Evolutionary conservation across 208 protist genomes (phyloP).

Genomic region (Leishmania turanica): DNA sequence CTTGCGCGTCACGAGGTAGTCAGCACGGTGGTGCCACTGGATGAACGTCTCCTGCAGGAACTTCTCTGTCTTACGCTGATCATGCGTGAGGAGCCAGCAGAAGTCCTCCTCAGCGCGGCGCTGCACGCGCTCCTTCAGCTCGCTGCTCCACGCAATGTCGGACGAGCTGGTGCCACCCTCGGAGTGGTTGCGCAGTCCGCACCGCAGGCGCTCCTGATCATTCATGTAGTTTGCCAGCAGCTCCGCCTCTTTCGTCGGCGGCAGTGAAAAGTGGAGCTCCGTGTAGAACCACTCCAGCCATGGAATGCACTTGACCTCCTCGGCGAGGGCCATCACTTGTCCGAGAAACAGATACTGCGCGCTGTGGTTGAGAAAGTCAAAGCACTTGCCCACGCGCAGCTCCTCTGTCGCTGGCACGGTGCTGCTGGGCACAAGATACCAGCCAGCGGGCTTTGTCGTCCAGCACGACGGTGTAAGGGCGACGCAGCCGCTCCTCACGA

Average conservation of each 20-base stretch:
- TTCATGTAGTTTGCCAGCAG: slow-evolving; percentile 87
- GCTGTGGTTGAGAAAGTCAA: slow-evolving; percentile 81
- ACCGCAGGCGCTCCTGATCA: slow-evolving; percentile 77
- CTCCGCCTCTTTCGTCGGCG: slow-evolving; percentile 67
- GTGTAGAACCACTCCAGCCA: slow-evolving; percentile 85
- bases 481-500: slow-evolving; percentile 18
- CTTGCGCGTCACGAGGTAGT: slow-evolving; percentile 87
- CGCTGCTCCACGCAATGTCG: slow-evolving; percentile 64
- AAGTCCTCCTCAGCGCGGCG: slow-evolving; percentile 63
- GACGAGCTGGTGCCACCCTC: slow-evolving; percentile 59
- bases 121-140: slow-evolving; percentile 65
- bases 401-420: slow-evolving; percentile 46
- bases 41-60: slow-evolving; percentile 87
- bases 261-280: slow-evolving; percentile 71
- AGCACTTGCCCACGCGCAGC: slow-evolving; percentile 66
- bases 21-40: slow-evolving; percentile 88
- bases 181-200: slow-evolving; percentile 78
- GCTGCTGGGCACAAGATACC: slow-evolving; percentile 62
- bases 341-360: slow-evolving; percentile 86
- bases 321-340: slow-evolving; percentile 77
- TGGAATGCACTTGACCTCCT: slow-evolving; percentile 78
- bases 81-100: slow-evolving; percentile 78
- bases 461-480: slow-evolving; percentile 65
- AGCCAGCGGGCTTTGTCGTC: slow-evolving; percentile 61
- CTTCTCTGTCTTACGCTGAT: slow-evolving; percentile 75